phyloP scores from a whole-genome alignment of 2,329 filamentous ascomycete genomes.

The Chrysoporthe puriensis region DNA sequence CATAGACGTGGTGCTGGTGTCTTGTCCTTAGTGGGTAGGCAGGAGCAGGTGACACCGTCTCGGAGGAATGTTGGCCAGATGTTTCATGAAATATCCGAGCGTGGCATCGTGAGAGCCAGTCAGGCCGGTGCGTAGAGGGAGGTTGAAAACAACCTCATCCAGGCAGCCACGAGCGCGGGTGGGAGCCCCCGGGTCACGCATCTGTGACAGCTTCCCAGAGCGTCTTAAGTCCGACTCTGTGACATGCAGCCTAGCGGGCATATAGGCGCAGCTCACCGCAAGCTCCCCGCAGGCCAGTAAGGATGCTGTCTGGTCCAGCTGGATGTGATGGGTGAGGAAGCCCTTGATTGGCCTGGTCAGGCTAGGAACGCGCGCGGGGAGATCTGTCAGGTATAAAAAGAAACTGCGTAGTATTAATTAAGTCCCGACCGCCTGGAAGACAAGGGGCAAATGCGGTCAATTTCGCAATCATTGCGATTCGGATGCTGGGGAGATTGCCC shows the following conservation, averaged over 20 bases:
- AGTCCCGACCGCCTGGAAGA: slow-evolving; percentile 4
- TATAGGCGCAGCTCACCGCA: neutral
- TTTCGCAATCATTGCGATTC: slow-evolving; percentile 7
- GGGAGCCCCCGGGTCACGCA: neutral
- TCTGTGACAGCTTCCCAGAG: neutral
- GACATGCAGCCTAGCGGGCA: neutral
- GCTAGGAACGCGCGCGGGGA: neutral
- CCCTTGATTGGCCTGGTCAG: too few relatives aligned
- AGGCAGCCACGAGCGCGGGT: neutral
- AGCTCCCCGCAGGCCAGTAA: neutral
- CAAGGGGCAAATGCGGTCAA: slow-evolving; percentile 14
- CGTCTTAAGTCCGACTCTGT: neutral
- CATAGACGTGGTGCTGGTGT: neutral
- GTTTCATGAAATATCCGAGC: neutral
- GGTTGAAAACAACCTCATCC: neutral
- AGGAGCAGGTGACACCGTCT: slow-evolving; percentile 1
- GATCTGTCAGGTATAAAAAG: slow-evolving; percentile 2
- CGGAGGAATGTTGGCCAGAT: neutral
- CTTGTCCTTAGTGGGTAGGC: neutral
- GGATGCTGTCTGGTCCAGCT: too few relatives aligned
- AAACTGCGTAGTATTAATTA: neutral
- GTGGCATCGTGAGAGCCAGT: neutral
- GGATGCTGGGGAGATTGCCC: slow-evolving; percentile 15
- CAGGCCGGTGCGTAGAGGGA: neutral
- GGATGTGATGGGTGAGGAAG: too few relatives aligned